Base-by-base conservation (phyloP, 805 yeast genomes). In the Yarrowia sp. region DNA sequence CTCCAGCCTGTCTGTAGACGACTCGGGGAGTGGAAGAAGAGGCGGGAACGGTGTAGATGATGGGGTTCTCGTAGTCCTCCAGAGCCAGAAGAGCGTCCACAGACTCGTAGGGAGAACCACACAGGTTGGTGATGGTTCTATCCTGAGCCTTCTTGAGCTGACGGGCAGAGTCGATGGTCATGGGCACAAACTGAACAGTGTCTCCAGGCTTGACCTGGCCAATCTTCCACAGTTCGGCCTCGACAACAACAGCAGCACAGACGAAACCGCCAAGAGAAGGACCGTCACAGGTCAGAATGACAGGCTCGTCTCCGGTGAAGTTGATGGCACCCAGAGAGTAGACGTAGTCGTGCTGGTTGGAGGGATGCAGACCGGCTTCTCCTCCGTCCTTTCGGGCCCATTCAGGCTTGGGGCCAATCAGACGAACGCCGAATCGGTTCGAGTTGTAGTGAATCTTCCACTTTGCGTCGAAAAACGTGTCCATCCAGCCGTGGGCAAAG, bases 361-460 rank as follows among this genome's bases (percentile, higher is more conserved):
- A 92, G 58, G 99, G 99, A 79, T 93, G 99, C 73, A 93, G 81
- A 65, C 99, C 99, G 66, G 95, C 99, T 71, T 92, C 97, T 67
- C 98, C 99, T 78, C 98, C 99, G 74, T 92, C 97, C 10, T 82
- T 75, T 79, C 99, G 85, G 12, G 98, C 97, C 99, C 98, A 95
- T 73, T 84, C 82, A 12, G 98, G 99, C 76, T 92, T 93, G 66
- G 98, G 98, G 49, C 98, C 98, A 69, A 89, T 86, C 70, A 93
- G 81, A 73, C 98, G 85, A 36, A 93, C 96, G 74, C 99, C 99
- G 76, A 93, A 93, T 75, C 99, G 84, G 78, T 93, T 93, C 33
- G 98, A 92, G 78, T 93, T 93, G 81, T 95, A 95, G 75, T 95
- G 98, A 59, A 93, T 92, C 76, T 92, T 93, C 98, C 98, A 93